Evolutionary conservation across 2,329 filamentous ascomycete genomes (phyloP).

Genomic region (Coccinonectria pachysandricola): DNA sequence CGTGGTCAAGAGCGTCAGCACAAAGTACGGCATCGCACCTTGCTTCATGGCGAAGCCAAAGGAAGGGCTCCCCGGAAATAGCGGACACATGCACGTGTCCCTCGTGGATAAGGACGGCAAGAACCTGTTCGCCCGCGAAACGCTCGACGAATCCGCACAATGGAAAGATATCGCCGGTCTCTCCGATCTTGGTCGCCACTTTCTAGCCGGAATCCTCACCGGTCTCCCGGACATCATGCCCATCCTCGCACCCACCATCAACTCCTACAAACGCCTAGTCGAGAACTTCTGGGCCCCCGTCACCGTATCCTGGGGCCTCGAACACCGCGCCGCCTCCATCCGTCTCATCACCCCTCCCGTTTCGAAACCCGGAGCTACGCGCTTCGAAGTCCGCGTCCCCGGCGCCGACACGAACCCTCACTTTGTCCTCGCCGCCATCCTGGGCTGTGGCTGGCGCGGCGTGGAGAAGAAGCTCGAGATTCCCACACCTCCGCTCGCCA

Average conservation of each 20-base stretch:
- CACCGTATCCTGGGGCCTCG: constrained; percentile 92
- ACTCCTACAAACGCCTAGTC: constrained; percentile 95
- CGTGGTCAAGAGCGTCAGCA: constrained; percentile 79
- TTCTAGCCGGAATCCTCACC: constrained; percentile 80
- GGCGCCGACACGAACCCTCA: constrained; percentile 92
- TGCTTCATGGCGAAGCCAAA: constrained; percentile 99
- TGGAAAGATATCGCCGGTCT: constrained; percentile 70
- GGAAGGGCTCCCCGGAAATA: constrained; percentile 85
- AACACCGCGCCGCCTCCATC: constrained; percentile 87
- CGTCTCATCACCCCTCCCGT: constrained; percentile 81
- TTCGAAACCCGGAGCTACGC: constrained; percentile 77
- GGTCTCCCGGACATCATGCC: constrained; percentile 95
- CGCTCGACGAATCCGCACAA: constrained; percentile 57
- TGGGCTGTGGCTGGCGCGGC: constrained; percentile 83
- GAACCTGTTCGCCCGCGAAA: constrained; percentile 72
- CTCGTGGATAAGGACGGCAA: constrained; percentile 69
- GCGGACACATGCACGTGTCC: constrained; percentile 91
- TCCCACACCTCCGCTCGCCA: constrained; percentile 69
- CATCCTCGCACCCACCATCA: constrained; percentile 83
- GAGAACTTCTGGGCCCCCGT: constrained; percentile 99
- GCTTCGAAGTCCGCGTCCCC: constrained; percentile 85
- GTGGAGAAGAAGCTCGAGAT: constrained; percentile 88
- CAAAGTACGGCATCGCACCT: constrained; percentile 81
- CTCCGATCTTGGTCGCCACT: constrained; percentile 83
- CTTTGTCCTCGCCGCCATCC: constrained; percentile 74